Evolutionary conservation across 1,284 basidiomycete species (phyloP).

Genomic region (Anthracocystis walkeri): DNA sequence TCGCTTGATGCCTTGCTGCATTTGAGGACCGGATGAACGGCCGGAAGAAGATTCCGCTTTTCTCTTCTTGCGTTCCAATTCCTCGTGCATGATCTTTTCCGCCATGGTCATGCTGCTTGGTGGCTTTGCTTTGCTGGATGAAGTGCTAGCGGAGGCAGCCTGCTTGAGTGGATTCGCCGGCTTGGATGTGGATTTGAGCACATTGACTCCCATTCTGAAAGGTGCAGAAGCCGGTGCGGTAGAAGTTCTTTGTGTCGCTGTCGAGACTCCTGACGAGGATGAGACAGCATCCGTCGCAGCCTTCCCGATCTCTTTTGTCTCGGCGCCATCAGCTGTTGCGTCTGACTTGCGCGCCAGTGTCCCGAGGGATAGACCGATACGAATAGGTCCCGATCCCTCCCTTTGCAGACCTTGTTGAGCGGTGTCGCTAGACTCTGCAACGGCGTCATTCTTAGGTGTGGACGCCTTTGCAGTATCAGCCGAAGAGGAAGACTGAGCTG

Average conservation of each 20-base stretch:
- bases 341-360: not conserved
- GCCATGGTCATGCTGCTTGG: conserved; percentile 58
- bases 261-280: not conserved
- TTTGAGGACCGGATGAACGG: conserved; percentile 43
- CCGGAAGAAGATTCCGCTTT: conserved; percentile 17
- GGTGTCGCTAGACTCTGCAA: conserved; percentile 7
- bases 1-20: conserved; percentile 56
- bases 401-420: conserved; percentile 42
- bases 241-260: not conserved
- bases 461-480: conserved; percentile 2
- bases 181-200: conserved; percentile 50
- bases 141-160: conserved; percentile 9
- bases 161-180: conserved; percentile 38
- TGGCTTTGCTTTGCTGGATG: conserved; percentile 24
- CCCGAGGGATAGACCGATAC: conserved; percentile 46
- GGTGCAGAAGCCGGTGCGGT: conserved; percentile 10
- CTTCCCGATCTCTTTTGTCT: not conserved
- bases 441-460: not conserved
- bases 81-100: conserved; percentile 66
- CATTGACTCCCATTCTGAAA: conserved; percentile 48
- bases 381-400: conserved; percentile 42
- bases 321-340: not conserved
- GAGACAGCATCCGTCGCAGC: not conserved
- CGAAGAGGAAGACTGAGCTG: conserved; percentile 71
- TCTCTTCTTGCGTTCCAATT: conserved; percentile 51